These are phyloP conservation scores for Ephemerocybe angulata DNA, from an alignment of 768 basidiomycete genomes.

Conservation along the genomic window DNA sequence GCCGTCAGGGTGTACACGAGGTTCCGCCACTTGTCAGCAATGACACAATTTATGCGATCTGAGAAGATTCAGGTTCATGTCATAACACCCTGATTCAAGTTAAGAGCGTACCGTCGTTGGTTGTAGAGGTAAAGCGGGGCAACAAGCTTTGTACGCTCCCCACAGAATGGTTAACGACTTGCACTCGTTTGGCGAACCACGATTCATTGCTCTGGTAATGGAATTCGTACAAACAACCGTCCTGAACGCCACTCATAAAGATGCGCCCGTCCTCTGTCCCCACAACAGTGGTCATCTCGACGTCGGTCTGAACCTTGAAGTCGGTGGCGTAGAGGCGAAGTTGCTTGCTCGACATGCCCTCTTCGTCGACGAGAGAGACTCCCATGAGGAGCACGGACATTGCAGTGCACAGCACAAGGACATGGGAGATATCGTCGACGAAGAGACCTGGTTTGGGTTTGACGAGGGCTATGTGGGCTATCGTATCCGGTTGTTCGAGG, in stretches of 20 bases:
- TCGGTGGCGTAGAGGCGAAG: constrained; percentile 91
- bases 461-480: constrained; percentile 85
- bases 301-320: constrained; percentile 70
- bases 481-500: constrained; percentile 85
- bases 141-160: constrained; percentile 75
- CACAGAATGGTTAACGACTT: constrained; percentile 84
- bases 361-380: constrained; percentile 53
- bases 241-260: constrained; percentile 83
- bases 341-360: constrained; percentile 52
- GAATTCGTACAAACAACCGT: constrained; percentile 88
- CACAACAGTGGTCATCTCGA: constrained; percentile 81
- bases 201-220: constrained; percentile 88
- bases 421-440: constrained; percentile 84
- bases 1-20: constrained; percentile 77
- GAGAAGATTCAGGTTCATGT: constrained; percentile 7
- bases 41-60: constrained; percentile 72
- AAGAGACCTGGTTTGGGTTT: constrained; percentile 84
- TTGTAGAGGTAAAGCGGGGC: constrained; percentile 65
- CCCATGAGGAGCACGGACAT: constrained; percentile 82
- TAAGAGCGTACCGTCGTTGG: constrained; percentile 56
- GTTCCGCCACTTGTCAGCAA: constrained; percentile 64
- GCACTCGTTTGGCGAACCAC: constrained; percentile 87
- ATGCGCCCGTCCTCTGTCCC: constrained; percentile 82
- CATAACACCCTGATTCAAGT: not conserved
- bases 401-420: constrained; percentile 89